Base-by-base conservation (phyloP, 2,329 filamentous ascomycete genomes). In the Claviceps sp. region DNA sequence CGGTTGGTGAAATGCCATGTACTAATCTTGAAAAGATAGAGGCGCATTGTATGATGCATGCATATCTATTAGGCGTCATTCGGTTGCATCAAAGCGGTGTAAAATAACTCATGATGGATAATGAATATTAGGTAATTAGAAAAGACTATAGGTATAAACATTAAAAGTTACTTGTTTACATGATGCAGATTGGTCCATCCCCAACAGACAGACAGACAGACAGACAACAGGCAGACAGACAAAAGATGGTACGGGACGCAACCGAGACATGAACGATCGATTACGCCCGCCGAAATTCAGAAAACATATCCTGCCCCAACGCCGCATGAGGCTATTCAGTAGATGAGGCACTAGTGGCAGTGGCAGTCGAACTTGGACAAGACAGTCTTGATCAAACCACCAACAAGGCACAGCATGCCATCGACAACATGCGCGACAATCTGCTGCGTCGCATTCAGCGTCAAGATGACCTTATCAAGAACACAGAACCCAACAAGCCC, bases 321-420 rank as follows among this genome's bases (percentile, higher is more conserved):
- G 30, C 22, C 22, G 30, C 30, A 34, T 34, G 4, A 34, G 10
- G 10, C 3, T 34, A 4, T 10, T 34, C 4, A 42, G n/a, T 4
- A 16, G 19, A 24, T 14, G 11, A 7, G 34, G 2, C 17, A 26
- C 46, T 62, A 64, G 49, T 55, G 50, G 60, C 66, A 68, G 59
- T 61, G 58, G 59, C 64, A 68, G 59, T 64, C 54, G 57, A 66
- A 68, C 41, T 57, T 59, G 52, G 53, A 53, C 52, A 68, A 53
- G 49, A 68, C 53, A 48, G 54, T 54, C 51, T 57, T 59, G 55
- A 65, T 50, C 45, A 68, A 53, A 51, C 58, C 62, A 51, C 62
- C 64, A 49, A 66, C 62, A n/a, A 64, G 52, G 59, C 65, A 64
- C 38, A 68, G 62, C 50, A 68, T 59, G 41, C 60, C 52, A 17